These are phyloP conservation scores for Pseudonectria foliicola DNA, from an alignment of 2,329 filamentous ascomycete genomes.

Conservation along the genomic window DNA sequence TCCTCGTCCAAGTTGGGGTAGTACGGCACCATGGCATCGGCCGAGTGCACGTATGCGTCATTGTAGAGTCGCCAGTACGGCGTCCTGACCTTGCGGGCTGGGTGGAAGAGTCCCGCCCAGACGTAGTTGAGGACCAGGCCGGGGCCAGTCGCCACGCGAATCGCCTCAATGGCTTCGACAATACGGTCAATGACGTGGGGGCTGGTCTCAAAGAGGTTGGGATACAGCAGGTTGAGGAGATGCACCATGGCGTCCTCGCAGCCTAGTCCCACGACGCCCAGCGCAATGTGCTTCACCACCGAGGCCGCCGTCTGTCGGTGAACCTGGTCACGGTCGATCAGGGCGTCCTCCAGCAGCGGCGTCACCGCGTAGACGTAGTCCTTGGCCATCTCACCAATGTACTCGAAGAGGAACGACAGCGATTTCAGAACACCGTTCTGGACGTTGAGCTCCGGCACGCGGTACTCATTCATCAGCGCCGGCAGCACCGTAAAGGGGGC, in stretches of 20 bases:
- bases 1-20: conserved; percentile 85
- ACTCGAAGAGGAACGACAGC: conserved; percentile 94
- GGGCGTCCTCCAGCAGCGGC: conserved; percentile 87
- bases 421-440: conserved; percentile 98
- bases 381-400: conserved; percentile 99
- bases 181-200: conserved; percentile 98
- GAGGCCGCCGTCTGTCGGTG: conserved; percentile 94
- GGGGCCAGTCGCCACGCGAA: conserved; percentile 86
- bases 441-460: conserved; percentile 95
- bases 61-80: conserved; percentile 98
- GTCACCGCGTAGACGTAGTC: conserved; percentile 99
- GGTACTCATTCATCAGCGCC: conserved; percentile 98
- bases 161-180: conserved; percentile 93
- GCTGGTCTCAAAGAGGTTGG: conserved; percentile 95
- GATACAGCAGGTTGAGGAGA: conserved; percentile 89
- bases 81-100: conserved; percentile 84
- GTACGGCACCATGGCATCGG: conserved; percentile 93
- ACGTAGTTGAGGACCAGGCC: conserved; percentile 96
- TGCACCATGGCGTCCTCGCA: conserved; percentile 99
- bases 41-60: conserved; percentile 87
- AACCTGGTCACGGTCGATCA: conserved; percentile 96
- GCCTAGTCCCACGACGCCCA: conserved; percentile 94
- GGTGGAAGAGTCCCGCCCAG: conserved; percentile 96
- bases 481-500: conserved; percentile 98
- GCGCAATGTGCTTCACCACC: conserved; percentile 94